Percentiles rank a stretch among this genome's conserved stretches.
These are phyloP conservation scores for Akanthomyces lecanii DNA, from an alignment of 2,329 filamentous ascomycete species.

Conservation along the genomic window DNA sequence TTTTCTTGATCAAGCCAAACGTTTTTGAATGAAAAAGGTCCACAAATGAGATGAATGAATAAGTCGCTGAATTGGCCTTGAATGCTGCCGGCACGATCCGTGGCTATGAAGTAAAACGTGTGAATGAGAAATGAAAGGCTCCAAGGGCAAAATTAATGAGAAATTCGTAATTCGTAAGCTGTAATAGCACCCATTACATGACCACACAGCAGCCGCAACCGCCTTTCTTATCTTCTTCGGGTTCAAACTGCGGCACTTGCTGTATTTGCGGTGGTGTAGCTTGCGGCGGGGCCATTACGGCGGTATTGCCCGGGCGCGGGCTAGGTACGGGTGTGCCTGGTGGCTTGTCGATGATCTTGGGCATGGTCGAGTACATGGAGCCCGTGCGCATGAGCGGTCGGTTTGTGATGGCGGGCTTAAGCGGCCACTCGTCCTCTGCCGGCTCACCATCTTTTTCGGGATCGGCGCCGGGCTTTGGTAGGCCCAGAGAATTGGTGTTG, in stretches of 20 bases:
- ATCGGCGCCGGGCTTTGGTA: conserved; percentile 34
- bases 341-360: conserved; percentile 45
- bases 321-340: conserved; percentile 37
- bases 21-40: conserved; percentile 6
- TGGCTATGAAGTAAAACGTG: conserved; percentile 5
- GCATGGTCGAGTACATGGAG: conserved; percentile 60
- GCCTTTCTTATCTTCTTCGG: conserved; percentile 34
- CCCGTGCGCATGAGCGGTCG: conserved; percentile 43
- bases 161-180: conserved; percentile 23
- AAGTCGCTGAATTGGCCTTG: conserved; percentile 9
- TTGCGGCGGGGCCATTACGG: conserved; percentile 25
- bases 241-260: conserved; percentile 22
- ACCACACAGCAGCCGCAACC: conserved; percentile 50
- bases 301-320: conserved; percentile 39
- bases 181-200: conserved; percentile 35
- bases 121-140: conserved; percentile 11
- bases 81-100: conserved; percentile 6
- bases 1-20: not conserved
- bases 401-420: conserved; percentile 42
- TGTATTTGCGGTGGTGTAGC: conserved; percentile 22
- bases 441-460: conserved; percentile 6
- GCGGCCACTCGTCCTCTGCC: conserved; percentile 53
- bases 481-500: conserved; percentile 58
- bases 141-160: conserved; percentile 9
- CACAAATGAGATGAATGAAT: conserved; percentile 15